Evolutionary conservation across 805 yeast species (phyloP).

Genomic region (Metschnikowia rubicola): DNA sequence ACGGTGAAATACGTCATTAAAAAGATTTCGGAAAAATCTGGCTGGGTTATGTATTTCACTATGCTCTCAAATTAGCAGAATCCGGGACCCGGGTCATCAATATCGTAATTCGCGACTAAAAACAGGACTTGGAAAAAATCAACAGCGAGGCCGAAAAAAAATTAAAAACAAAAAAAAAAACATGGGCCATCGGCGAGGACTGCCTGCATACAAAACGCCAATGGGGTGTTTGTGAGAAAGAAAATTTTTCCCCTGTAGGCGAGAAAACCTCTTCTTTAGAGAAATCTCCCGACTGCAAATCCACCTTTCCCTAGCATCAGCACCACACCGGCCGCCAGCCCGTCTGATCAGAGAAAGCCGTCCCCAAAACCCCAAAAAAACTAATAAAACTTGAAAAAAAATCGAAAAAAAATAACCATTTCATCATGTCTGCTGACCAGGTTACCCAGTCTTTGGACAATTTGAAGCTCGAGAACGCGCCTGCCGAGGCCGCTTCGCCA

Average conservation of each 20-base stretch:
- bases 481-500: constrained; percentile 26
- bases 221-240: constrained; percentile 12
- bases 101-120: not conserved
- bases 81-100: too few relatives aligned
- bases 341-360: constrained; percentile 10
- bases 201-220: constrained; percentile 3
- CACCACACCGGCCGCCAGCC: constrained; percentile 6
- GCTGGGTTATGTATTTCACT: too few relatives aligned
- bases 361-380: constrained; percentile 13
- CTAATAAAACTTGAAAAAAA: constrained; percentile 7
- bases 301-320: constrained; percentile 9
- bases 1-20: too few relatives aligned
- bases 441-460: constrained; percentile 47
- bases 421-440: constrained; percentile 38
- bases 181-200: not conserved
- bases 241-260: constrained; percentile 13
- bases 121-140: not conserved
- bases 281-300: constrained; percentile 18
- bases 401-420: constrained; percentile 14
- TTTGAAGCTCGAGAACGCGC: constrained; percentile 40
- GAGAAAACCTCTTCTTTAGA: constrained; percentile 9
- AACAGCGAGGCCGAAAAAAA: not conserved
- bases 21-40: too few relatives aligned
- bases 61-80: too few relatives aligned
- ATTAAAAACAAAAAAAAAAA: not conserved